phyloP scores from a whole-genome alignment of 1,284 basidiomycete genomes.

The Moniliophthora roreri region DNA sequence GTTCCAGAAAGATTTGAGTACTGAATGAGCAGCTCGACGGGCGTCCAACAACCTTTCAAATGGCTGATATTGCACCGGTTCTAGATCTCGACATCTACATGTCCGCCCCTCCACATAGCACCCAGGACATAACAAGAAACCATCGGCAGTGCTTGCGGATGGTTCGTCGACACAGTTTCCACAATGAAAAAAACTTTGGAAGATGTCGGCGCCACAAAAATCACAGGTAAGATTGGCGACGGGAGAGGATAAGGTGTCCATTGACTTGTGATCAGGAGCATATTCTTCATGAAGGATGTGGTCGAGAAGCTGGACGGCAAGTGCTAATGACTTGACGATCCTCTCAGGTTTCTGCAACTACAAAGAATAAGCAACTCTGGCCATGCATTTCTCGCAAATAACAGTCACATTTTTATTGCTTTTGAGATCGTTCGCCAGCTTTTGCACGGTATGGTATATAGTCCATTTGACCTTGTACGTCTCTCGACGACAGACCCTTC shows the following conservation, averaged over 20 bases:
- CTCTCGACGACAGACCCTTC: slow-evolving; percentile 73
- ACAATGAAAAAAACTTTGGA: slow-evolving; percentile 78
- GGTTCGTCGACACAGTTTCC: slow-evolving; percentile 32
- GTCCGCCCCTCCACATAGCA: slow-evolving; percentile 75
- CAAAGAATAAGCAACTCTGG: neutral
- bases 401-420: neutral
- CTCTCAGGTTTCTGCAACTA: neutral
- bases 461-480: slow-evolving; percentile 70
- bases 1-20: slow-evolving; percentile 9
- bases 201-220: slow-evolving; percentile 76
- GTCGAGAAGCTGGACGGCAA: slow-evolving; percentile 52
- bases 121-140: slow-evolving; percentile 59
- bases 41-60: slow-evolving; percentile 31
- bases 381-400: neutral
- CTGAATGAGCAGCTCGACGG: slow-evolving; percentile 27
- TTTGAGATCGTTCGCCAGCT: slow-evolving; percentile 32
- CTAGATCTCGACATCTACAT: slow-evolving; percentile 60
- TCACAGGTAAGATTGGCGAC: slow-evolving; percentile 50
- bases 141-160: slow-evolving; percentile 34
- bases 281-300: slow-evolving; percentile 59
- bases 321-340: slow-evolving; percentile 10
- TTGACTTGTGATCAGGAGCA: slow-evolving; percentile 29
- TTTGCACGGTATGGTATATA: slow-evolving; percentile 52
- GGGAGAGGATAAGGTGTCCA: slow-evolving; percentile 22
- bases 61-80: slow-evolving; percentile 52